Evolutionary conservation across 2,329 filamentous ascomycete genomes (phyloP).

Genomic region (Sporothrix sp.): DNA sequence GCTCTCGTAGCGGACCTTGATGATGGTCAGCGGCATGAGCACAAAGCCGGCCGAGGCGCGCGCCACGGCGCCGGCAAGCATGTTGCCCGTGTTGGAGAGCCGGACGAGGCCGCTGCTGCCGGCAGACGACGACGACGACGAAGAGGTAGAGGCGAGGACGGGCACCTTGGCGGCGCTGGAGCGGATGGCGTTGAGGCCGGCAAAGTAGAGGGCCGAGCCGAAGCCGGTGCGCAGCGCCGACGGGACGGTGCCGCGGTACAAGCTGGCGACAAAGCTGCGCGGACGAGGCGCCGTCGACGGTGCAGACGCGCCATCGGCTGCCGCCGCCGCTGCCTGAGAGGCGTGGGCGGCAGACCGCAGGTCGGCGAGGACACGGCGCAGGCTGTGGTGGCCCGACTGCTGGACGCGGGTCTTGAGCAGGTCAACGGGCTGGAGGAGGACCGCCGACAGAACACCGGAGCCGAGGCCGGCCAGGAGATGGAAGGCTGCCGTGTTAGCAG

Average conservation of each 20-base stretch:
- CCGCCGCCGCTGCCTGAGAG: not conserved
- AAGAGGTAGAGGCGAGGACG: constrained; percentile 22
- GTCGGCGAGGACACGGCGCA: constrained; percentile 57
- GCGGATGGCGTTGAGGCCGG: constrained; percentile 68
- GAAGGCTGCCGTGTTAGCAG: constrained; percentile 42
- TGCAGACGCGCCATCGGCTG: not conserved
- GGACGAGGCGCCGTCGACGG: not conserved
- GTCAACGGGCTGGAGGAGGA: constrained; percentile 89
- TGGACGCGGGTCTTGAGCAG: constrained; percentile 94
- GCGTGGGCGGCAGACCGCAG: constrained; percentile 42
- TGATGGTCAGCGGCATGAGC: constrained; percentile 90
- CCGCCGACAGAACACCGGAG: constrained; percentile 78
- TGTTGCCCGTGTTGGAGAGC: constrained; percentile 73
- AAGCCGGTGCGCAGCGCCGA: constrained; percentile 89
- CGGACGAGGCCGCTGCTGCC: constrained; percentile 67
- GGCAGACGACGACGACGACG: constrained; percentile 3
- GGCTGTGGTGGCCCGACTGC: constrained; percentile 64
- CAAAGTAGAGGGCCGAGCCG: constrained; percentile 91
- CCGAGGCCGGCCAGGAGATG: constrained; percentile 84
- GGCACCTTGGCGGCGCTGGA: constrained; percentile 47
- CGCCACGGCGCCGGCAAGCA: constrained; percentile 74
- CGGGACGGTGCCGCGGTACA: constrained; percentile 90
- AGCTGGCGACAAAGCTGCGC: constrained; percentile 37
- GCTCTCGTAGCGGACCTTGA: constrained; percentile 94
- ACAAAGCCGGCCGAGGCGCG: constrained; percentile 79